Evolutionary conservation across 306 rosid species (phyloP).

Genomic region (Gastrolobium villosum): DNA sequence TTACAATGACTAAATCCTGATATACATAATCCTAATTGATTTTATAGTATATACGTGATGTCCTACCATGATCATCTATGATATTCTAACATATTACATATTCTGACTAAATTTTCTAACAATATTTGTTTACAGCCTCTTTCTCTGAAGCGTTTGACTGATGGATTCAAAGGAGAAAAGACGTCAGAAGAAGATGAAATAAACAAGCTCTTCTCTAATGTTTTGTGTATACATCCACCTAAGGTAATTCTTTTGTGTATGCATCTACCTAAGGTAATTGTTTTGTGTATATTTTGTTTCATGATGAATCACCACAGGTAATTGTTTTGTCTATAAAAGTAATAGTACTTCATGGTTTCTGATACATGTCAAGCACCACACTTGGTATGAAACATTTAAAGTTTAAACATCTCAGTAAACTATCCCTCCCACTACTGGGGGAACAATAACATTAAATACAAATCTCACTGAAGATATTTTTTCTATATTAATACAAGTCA

Average conservation of each 20-base stretch:
- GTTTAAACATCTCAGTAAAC: conserved; percentile 15
- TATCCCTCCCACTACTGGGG: not conserved
- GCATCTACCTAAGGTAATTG: conserved; percentile 69
- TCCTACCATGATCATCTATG: no score
- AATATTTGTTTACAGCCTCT: conserved; percentile 70
- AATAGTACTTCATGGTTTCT: not conserved
- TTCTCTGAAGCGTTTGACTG: conserved; percentile 82
- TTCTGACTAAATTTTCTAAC: no score
- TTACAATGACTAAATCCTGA: no score
- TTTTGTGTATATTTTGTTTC: not conserved
- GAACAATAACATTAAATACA: conserved; percentile 22
- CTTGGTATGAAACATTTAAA: conserved; percentile 13
- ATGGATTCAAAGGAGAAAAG: conserved; percentile 79
- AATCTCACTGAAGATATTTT: conserved; percentile 8
- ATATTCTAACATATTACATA: no score
- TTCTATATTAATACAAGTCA: conserved; percentile 20
- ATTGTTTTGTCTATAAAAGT: conserved; percentile 31
- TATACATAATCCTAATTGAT: no score
- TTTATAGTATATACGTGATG: no score
- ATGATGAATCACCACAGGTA: conserved; percentile 21
- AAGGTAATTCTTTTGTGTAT: conserved; percentile 70
- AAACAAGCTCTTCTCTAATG: conserved; percentile 85
- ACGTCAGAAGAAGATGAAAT: conserved; percentile 78
- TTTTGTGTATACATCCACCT: conserved; percentile 76
- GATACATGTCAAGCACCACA: not conserved